Conservation (phyloP, 2,329 filamentous ascomycete genomes). For the Monosporascus sp. region DNA sequence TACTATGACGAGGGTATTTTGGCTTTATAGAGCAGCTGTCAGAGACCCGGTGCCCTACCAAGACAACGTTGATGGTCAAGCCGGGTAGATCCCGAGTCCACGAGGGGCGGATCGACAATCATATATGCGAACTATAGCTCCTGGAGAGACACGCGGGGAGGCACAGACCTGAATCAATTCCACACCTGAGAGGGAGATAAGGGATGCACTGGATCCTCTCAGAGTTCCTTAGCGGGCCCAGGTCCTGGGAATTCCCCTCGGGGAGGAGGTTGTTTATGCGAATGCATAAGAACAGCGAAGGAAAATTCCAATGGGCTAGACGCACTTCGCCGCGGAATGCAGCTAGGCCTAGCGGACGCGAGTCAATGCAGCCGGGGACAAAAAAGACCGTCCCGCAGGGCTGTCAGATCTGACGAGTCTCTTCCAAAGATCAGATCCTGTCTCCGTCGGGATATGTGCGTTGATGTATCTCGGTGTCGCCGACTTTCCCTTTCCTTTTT, state of each 20-base stretch:
- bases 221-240: neutral
- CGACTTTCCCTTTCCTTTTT: neutral
- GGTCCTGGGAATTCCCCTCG: neutral
- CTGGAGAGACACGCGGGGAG: slow-evolving; percentile 12
- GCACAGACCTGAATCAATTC: neutral
- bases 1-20: slow-evolving; percentile 16
- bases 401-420: neutral
- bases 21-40: slow-evolving; percentile 20
- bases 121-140: slow-evolving; percentile 10
- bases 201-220: neutral
- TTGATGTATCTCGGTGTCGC: neutral
- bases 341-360: neutral
- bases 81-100: slow-evolving; percentile 5
- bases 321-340: neutral
- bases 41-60: slow-evolving; percentile 10
- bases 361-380: neutral
- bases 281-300: neutral
- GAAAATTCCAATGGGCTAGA: neutral
- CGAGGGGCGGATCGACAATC: slow-evolving; percentile 11
- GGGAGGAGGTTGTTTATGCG: neutral
- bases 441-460: neutral
- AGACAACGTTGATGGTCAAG: slow-evolving; percentile 17
- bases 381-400: neutral
- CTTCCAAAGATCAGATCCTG: neutral
- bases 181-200: neutral